These are phyloP conservation scores for Huntiella savannae DNA, from an alignment of 2,329 filamentous ascomycete species.

Conservation along the genomic window DNA sequence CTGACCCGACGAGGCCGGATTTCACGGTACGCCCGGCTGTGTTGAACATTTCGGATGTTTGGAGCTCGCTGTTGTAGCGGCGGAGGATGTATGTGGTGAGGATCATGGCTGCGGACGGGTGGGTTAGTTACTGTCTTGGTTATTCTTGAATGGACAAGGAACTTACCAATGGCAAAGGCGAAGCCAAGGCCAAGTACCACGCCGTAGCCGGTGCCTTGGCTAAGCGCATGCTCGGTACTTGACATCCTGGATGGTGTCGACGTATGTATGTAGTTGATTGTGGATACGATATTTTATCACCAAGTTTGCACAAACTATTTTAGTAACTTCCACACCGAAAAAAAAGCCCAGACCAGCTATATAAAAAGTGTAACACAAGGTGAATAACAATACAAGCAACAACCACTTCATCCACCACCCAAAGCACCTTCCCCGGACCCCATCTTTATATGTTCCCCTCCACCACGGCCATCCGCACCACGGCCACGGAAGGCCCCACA, in stretches of 20 bases:
- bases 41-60: constrained; percentile 85
- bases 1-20: constrained; percentile 68
- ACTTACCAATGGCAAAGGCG: constrained; percentile 24
- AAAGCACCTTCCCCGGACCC: too few species aligned
- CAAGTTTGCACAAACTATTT: too few species aligned
- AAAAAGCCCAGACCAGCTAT: too few species aligned
- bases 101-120: constrained; percentile 24
- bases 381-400: too few species aligned
- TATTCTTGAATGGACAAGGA: neutral
- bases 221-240: constrained; percentile 1
- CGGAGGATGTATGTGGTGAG: constrained; percentile 52
- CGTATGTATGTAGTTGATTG: neutral
- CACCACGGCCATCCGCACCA: too few species aligned
- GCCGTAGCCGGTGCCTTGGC: constrained; percentile 42
- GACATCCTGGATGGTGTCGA: constrained; percentile 1
- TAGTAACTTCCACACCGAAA: too few species aligned
- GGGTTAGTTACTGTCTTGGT: neutral
- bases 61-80: constrained; percentile 44
- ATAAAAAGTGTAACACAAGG: too few species aligned
- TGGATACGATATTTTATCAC: neutral
- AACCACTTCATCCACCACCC: too few species aligned
- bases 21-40: constrained; percentile 80
- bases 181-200: constrained; percentile 51
- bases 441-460: too few species aligned
- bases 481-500: too few species aligned